Conservation (phyloP, 1,284 basidiomycete genomes). For the Sparassis latifolia region DNA sequence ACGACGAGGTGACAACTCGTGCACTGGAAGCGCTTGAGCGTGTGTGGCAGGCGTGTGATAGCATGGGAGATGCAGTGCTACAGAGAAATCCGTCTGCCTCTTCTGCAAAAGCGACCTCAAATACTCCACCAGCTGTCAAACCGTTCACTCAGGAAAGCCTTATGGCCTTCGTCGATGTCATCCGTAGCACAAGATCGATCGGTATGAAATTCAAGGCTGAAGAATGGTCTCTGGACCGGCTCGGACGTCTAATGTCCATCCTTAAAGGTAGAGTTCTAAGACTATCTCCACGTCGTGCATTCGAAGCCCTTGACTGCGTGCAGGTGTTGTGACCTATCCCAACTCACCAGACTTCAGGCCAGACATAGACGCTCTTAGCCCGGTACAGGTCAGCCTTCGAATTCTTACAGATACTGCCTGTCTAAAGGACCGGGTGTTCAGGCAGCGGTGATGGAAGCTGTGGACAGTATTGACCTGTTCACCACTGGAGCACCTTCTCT, state of each 20-base stretch:
- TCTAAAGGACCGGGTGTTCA: conserved; percentile 22
- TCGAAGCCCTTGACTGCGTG: background rate
- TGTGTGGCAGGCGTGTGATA: conserved; percentile 67
- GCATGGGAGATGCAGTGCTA: conserved; percentile 47
- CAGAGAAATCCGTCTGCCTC: conserved; percentile 8
- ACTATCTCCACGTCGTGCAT: background rate
- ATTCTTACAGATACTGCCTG: background rate
- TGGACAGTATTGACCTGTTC: conserved; percentile 62
- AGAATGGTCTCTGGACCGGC: conserved; percentile 62
- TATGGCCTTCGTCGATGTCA: conserved; percentile 71
- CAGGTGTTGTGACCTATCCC: conserved; percentile 76
- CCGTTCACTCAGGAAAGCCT: conserved; percentile 87
- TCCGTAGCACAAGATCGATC: conserved; percentile 51
- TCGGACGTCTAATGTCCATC: conserved; percentile 68
- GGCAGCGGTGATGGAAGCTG: conserved; percentile 63
- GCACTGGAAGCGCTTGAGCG: conserved; percentile 49
- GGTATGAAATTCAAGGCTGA: conserved; percentile 39
- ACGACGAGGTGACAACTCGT: conserved; percentile 34
- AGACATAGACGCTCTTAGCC: conserved; percentile 80
- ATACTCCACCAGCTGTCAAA: conserved; percentile 15
- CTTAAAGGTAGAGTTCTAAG: conserved; percentile 49
- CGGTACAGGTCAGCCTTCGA: conserved; percentile 59
- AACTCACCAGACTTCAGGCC: conserved; percentile 81
- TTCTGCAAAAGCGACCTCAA: conserved; percentile 1
- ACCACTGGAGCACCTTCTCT: conserved; percentile 61